phyloP scores from a whole-genome alignment of 23 red algal species.

The Gracilaria caudata region DNA sequence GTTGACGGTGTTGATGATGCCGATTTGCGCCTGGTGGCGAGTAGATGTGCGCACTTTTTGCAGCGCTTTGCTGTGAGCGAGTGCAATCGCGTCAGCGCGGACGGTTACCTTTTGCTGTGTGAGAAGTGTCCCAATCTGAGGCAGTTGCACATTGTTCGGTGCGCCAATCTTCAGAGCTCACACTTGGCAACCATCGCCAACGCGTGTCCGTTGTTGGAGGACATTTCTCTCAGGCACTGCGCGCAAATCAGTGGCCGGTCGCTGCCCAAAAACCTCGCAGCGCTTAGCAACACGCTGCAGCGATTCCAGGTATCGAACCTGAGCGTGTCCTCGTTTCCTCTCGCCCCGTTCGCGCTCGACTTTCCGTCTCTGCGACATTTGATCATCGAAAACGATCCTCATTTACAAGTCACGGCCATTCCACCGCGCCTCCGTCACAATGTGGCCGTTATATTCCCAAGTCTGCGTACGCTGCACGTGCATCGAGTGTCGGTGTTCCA shows the following conservation, averaged over 20 bases:
- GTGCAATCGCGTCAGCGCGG: background rate
- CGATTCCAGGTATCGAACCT: background rate
- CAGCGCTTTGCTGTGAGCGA: background rate
- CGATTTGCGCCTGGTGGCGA: background rate
- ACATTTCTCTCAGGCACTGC: background rate
- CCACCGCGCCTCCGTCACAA: background rate
- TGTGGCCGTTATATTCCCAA: background rate
- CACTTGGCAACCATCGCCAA: background rate
- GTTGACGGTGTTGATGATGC: background rate
- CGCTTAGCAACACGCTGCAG: background rate
- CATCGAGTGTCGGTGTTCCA: background rate
- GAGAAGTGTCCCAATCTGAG: background rate
- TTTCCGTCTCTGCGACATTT: constrained; percentile 6
- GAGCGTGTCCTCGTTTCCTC: background rate
- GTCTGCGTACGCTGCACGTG: background rate
- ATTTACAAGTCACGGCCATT: background rate
- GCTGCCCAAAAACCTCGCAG: background rate
- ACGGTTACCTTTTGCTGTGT: background rate
- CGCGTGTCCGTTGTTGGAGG: background rate
- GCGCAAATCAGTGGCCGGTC: background rate
- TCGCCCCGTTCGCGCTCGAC: background rate
- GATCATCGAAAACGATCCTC: background rate
- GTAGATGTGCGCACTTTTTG: background rate
- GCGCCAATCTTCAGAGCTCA: background rate
- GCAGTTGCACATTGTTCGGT: constrained; percentile 5